A percentile compares a stretch with the other conserved stretches of the same genome.
Conservation (phyloP, 257 asterid genomes). For the Forsythia suspensa region DNA sequence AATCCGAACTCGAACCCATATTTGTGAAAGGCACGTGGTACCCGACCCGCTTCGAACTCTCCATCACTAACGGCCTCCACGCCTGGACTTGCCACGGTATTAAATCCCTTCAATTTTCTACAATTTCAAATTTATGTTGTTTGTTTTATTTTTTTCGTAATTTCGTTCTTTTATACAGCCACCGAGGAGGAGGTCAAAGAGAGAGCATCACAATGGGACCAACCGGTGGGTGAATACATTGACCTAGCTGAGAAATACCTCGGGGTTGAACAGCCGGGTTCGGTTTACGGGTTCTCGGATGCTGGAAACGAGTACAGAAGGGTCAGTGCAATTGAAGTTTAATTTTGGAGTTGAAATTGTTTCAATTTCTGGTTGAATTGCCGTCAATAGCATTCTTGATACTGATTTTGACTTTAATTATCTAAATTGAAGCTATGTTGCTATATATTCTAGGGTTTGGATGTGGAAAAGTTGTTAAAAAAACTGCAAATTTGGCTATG, state of each 20-base stretch:
- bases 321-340: slow-evolving; percentile 38
- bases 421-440: not conserved
- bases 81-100: slow-evolving; percentile 84
- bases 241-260: slow-evolving; percentile 75
- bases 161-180: slow-evolving; percentile 36
- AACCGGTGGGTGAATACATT: slow-evolving; percentile 66
- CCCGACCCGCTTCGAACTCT: slow-evolving; percentile 68
- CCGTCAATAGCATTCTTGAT: not conserved
- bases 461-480: not conserved
- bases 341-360: not conserved
- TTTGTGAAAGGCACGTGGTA: slow-evolving; percentile 89
- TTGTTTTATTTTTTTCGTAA: not conserved
- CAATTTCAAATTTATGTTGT: not conserved
- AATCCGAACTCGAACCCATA: slow-evolving; percentile 41
- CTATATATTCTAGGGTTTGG: not conserved
- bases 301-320: slow-evolving; percentile 77
- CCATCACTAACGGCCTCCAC: slow-evolving; percentile 64
- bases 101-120: not conserved
- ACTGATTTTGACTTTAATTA: not conserved
- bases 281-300: slow-evolving; percentile 77
- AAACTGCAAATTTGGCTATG: not conserved
- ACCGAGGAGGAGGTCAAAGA: slow-evolving; percentile 83
- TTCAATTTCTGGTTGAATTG: not conserved
- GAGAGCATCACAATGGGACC: slow-evolving; percentile 94
- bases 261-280: slow-evolving; percentile 85